phyloP scores from a whole-genome alignment of 1,284 basidiomycete genomes.

The Cerrena zonata region DNA sequence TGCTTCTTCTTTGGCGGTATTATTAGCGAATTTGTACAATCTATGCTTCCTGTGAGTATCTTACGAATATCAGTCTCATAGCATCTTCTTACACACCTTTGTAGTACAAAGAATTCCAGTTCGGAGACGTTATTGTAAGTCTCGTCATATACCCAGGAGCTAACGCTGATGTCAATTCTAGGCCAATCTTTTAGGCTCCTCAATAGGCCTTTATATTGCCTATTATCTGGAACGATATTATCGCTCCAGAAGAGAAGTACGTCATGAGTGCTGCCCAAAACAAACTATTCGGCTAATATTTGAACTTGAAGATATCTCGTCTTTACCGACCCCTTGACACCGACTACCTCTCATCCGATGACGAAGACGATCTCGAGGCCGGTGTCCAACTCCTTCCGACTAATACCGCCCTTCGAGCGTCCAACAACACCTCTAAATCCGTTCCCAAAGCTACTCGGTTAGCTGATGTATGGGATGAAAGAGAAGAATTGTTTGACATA shows the following conservation, averaged over 20 bases:
- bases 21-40: slow-evolving; percentile 82
- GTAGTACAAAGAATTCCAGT: slow-evolving; percentile 74
- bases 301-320: slow-evolving; percentile 54
- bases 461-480: slow-evolving; percentile 70
- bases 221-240: slow-evolving; percentile 71
- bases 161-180: slow-evolving; percentile 24
- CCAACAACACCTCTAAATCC: slow-evolving; percentile 16
- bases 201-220: slow-evolving; percentile 62
- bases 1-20: slow-evolving; percentile 80
- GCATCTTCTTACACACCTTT: slow-evolving; percentile 4
- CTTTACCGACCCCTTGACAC: slow-evolving; percentile 65
- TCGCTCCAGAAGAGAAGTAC: slow-evolving; percentile 68
- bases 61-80: slow-evolving; percentile 8
- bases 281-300: slow-evolving; percentile 5
- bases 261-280: slow-evolving; percentile 3
- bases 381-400: slow-evolving; percentile 56
- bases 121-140: slow-evolving; percentile 70
- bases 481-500: slow-evolving; percentile 70
- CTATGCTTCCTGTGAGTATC: slow-evolving; percentile 64
- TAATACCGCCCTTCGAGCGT: slow-evolving; percentile 26
- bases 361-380: slow-evolving; percentile 45
- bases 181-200: slow-evolving; percentile 80
- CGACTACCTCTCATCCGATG: slow-evolving; percentile 43
- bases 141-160: too few relatives aligned
- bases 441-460: slow-evolving; percentile 29